Percentiles rank a stretch among this genome's conserved stretches.
These are phyloP conservation scores for Collariella sp. DNA, from an alignment of 495 filamentous ascomycete species.

Conservation along the genomic window DNA sequence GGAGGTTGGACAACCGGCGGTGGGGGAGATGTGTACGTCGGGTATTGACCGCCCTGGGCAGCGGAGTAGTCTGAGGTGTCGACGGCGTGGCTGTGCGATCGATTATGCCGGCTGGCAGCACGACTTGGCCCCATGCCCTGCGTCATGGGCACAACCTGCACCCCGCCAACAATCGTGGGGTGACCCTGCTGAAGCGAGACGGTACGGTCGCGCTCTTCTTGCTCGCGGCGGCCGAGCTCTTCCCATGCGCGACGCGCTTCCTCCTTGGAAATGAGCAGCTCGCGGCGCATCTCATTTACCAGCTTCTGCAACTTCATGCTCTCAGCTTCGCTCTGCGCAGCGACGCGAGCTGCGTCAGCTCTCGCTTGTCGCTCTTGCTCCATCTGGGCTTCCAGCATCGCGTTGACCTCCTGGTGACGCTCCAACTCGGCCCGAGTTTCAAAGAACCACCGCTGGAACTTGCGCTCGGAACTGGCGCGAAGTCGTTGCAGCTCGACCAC, in stretches of 20 bases:
- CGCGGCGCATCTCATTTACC: slow-evolving; percentile 76
- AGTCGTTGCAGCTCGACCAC: slow-evolving; percentile 95
- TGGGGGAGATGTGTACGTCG: slow-evolving; percentile 23
- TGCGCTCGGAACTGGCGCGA: slow-evolving; percentile 88
- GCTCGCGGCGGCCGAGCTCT: slow-evolving; percentile 86
- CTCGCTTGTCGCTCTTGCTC: slow-evolving; percentile 62
- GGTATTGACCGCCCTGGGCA: slow-evolving; percentile 26
- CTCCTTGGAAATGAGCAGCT: slow-evolving; percentile 89
- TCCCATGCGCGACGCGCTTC: slow-evolving; percentile 96
- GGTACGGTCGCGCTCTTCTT: slow-evolving; percentile 90
- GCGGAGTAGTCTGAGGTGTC: slow-evolving; percentile 34
- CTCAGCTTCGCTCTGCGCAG: slow-evolving; percentile 56
- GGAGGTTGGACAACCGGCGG: slow-evolving; percentile 28
- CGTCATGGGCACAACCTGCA: slow-evolving; percentile 94
- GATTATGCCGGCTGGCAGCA: slow-evolving; percentile 44
- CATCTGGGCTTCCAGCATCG: slow-evolving; percentile 64
- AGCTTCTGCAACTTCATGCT: slow-evolving; percentile 62
- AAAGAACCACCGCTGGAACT: slow-evolving; percentile 98
- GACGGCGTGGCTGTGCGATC: slow-evolving; percentile 30
- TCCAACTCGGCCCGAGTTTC: slow-evolving; percentile 86
- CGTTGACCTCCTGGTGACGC: slow-evolving; percentile 72
- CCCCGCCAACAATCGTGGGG: slow-evolving; percentile 81
- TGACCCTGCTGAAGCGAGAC: slow-evolving; percentile 76
- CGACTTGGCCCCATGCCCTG: slow-evolving; percentile 58
- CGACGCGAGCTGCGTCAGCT: slow-evolving; percentile 53